Evolutionary conservation across 768 basidiomycete genomes (phyloP), one percentile per base, ranked within the genome.

Genomic region (Scleroderma citrinum): DNA sequence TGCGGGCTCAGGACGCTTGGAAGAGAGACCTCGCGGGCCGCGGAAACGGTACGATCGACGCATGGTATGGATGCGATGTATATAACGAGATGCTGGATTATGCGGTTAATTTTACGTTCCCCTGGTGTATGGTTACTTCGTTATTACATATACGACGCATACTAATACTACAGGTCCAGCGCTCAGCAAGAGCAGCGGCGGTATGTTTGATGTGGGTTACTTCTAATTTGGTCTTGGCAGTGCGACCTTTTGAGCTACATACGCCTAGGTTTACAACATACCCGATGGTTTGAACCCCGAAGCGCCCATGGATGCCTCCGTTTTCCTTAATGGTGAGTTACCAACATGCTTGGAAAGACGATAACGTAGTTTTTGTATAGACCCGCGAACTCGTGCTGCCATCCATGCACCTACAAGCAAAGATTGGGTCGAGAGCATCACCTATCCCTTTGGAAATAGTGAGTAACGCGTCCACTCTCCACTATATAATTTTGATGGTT

Each of bases 51-150:
- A 78, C 76, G 2, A 73, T 83, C 41, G 75, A 82, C 56, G 62
- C 77, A 24, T 80, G 78, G 81, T 84, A 83, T 40, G 80, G 81
- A 5, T 88, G 87, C 63, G 70, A 79, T 47, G 60, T 87, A 11
- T 73, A 78, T 42, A 77, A 81, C 49, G 78, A 83, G 68, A 76
- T 82, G 65, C 57, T 84, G 29, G 85, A 87, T 64, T 87, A 87
- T 54, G 82, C 85, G 14, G 45, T 80, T 50, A 89, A 88, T 59
- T 87, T 73, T 58, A 84, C 85, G 1, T 80, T 73, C 59, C 86
- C 86, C 2, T 78, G 76, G 77, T 57, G 72, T 79, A 66, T 19
- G 73, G 26, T 35, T 37, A n/a, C 52, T 19, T 6, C 37, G 10
- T 23, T 20, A 8, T 8, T 7, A 26, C 23, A 12, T 31, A 49